These are phyloP conservation scores for Tetrapisispora nanseiensis DNA, from an alignment of 805 yeast species.

Conservation along the genomic window DNA sequence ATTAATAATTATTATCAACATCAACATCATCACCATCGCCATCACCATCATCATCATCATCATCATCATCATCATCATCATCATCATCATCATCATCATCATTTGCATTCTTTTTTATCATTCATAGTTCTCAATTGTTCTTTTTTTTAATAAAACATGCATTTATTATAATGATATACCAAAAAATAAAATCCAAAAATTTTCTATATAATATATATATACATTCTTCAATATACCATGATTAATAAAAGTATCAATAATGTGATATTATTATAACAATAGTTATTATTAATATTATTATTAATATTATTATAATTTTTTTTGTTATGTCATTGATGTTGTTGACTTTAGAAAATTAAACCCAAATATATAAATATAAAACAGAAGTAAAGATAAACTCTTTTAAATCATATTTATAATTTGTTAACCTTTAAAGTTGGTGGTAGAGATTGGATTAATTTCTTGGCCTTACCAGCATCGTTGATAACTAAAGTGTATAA, in stretches of 20 bases:
- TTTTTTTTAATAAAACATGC: constrained; percentile 10
- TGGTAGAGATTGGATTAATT: constrained; percentile 94
- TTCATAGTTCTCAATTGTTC: background rate
- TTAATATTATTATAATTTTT: background rate
- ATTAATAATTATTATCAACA: no score
- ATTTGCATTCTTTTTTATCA: background rate
- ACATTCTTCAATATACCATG: background rate
- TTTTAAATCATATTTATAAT: constrained; percentile 25
- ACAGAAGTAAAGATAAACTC: background rate
- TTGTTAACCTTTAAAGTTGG: constrained; percentile 71
- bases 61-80: no score
- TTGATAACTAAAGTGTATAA: constrained; percentile 91
- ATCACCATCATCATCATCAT: no score
- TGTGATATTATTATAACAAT: background rate
- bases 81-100: background rate
- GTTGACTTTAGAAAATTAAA: background rate
- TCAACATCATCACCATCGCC: no score
- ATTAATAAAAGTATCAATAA: constrained; percentile 1
- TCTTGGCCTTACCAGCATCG: constrained; percentile 95
- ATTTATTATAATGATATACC: constrained; percentile 9
- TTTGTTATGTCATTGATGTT: background rate
- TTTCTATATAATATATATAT: constrained; percentile 3
- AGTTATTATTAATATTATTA: background rate
- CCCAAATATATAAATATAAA: background rate
- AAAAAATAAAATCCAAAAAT: constrained; percentile 3